Conservation (phyloP, 2,329 filamentous ascomycete genomes). For the Colletotrichum scovillei region DNA sequence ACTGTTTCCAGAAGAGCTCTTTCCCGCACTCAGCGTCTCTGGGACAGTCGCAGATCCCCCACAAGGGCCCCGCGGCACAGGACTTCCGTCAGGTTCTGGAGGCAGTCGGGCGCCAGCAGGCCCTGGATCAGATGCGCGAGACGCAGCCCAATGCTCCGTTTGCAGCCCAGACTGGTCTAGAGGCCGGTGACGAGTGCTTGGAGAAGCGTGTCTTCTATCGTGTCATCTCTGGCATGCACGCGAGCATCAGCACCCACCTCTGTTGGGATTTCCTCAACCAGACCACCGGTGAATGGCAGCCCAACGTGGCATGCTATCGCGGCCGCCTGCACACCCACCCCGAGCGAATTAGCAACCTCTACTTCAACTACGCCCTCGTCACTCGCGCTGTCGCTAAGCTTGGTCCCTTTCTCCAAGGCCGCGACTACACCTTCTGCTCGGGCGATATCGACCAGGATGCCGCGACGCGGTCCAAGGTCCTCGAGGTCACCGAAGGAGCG, state of each 20-base stretch:
- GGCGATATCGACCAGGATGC: conserved; percentile 84
- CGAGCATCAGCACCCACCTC: conserved; percentile 94
- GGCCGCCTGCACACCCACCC: conserved; percentile 85
- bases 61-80: conserved; percentile 64
- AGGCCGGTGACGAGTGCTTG: conserved; percentile 90
- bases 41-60: conserved; percentile 53
- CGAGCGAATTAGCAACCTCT: conserved; percentile 95
- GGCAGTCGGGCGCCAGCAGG: conserved; percentile 68
- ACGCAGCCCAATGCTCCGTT: conserved; percentile 66
- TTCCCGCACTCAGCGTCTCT: conserved; percentile 70
- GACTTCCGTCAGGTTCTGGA: conserved; percentile 73
- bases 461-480: conserved; percentile 83
- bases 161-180: conserved; percentile 73
- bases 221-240: conserved; percentile 96
- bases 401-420: conserved; percentile 76
- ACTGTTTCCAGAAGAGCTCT: conserved; percentile 84
- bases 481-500: conserved; percentile 78
- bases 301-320: conserved; percentile 91
- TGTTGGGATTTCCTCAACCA: conserved; percentile 98
- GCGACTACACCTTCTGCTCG: conserved; percentile 88
- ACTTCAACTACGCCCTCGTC: conserved; percentile 99
- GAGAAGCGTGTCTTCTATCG: conserved; percentile 99
- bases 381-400: conserved; percentile 92
- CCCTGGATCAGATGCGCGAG: conserved; percentile 70
- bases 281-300: conserved; percentile 91